A percentile compares a stretch with the other conserved stretches of the same genome.
Conservation (phyloP, 2,329 filamentous ascomycete species). For the Exophiala bonariae region DNA sequence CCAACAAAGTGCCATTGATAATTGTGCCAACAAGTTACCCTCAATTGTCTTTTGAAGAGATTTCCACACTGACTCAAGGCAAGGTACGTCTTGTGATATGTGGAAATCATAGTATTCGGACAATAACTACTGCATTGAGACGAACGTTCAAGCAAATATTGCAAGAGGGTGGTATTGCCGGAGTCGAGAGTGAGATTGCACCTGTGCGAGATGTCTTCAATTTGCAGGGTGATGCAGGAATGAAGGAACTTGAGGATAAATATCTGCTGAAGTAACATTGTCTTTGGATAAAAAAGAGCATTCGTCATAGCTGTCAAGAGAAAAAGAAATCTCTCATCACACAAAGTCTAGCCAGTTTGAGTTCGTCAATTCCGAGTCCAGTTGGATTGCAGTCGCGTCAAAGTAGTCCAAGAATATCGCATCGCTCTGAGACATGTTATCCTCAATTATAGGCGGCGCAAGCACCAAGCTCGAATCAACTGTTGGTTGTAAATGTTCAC, state of each 20-base stretch:
- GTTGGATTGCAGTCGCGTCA: no score
- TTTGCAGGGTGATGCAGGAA: conserved; percentile 13
- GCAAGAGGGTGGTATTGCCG: conserved; percentile 10
- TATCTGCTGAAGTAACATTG: conserved; percentile 3
- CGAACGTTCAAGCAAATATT: conserved; percentile 7
- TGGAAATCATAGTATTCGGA: conserved; percentile 13
- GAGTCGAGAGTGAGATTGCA: conserved; percentile 13
- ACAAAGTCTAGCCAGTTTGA: no score
- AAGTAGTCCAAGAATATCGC: no score
- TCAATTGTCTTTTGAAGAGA: conserved; percentile 12
- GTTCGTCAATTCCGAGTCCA: no score
- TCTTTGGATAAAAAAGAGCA: no score
- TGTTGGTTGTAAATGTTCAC: no score
- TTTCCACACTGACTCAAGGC: conserved; percentile 1
- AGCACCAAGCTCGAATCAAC: no score
- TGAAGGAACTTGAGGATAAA: conserved; percentile 13
- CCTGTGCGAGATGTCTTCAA: conserved; percentile 13
- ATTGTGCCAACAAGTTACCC: conserved; percentile 19
- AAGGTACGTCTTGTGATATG: conserved; percentile 19
- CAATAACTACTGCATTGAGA: conserved; percentile 6
- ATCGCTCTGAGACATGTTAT: no score
- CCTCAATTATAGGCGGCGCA: no score
- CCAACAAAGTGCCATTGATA: conserved; percentile 12
- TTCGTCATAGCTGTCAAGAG: no score
- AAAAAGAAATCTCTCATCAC: no score